Base-by-base conservation (phyloP, 2,329 filamentous ascomycete genomes). In the Cadophora gregata region DNA sequence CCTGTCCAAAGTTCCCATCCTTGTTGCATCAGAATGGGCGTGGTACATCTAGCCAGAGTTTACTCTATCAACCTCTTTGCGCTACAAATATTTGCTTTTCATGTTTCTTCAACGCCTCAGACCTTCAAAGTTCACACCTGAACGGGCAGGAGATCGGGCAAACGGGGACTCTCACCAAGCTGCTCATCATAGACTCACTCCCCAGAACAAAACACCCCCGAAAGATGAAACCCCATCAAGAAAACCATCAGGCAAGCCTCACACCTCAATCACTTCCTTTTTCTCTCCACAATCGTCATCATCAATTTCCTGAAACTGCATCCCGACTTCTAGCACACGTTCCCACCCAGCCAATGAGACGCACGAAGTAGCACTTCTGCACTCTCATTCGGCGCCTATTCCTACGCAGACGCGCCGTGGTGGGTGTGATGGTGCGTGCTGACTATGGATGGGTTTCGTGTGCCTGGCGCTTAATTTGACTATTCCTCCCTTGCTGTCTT, bases 391-490 rank as follows among this genome's bases (percentile, higher is more conserved):
- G 71, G 68, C 68, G 66, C 64, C 63, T 69, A 68, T 63, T 68
- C 63, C 61, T 47, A 47, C 42, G 14, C 25, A 36, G 66, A 72
- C 65, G 69, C 71, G 71, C 71, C 51, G 61, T 36, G 36, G 70
- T 72, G 70, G 68, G 69, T 71, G 67, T 70, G 67, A 71, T 67
- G 64, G 38, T 53, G 63, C 53, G 45, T 64, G 48, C 56, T 58
- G 27, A 65, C 48, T 67, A 60, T 64, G 63, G 69, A 48, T 53
- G 55, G 25, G 70, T 69, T 73, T 71, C 71, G 51, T 70, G 69
- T 72, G 59, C 71, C 71, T 73, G 71, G 71, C 71, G 71, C 68
- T 71, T 72, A 73, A 60, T 67, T 12, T 27, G 47, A 53, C 29
- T 16, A 31, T 2, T 29, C 24, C 48, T 21, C 6, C 10, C 38